These are phyloP conservation scores for Colletotrichum camelliae DNA, from an alignment of 2,329 filamentous ascomycete species.

Conservation along the genomic window DNA sequence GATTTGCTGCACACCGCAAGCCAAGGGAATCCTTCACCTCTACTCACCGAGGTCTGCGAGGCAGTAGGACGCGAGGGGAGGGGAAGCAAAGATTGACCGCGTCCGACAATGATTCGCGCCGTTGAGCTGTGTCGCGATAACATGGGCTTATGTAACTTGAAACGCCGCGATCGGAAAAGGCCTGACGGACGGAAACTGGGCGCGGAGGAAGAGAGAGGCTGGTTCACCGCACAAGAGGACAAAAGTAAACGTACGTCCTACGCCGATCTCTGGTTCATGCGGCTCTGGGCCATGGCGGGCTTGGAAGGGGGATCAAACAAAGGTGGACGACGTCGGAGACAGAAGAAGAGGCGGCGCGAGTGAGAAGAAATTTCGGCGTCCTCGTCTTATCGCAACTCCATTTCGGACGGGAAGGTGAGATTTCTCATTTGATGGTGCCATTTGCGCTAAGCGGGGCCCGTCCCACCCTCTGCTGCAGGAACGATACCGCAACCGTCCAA, in stretches of 20 bases:
- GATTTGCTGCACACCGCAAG: not conserved
- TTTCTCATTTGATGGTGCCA: conserved; percentile 20
- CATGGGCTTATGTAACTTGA: not conserved
- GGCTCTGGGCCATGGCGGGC: not conserved
- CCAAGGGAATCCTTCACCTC: not conserved
- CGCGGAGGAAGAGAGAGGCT: not conserved
- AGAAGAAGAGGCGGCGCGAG: not conserved
- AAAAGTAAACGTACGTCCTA: not conserved
- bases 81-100: not conserved
- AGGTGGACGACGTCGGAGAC: not conserved
- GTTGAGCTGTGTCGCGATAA: not conserved
- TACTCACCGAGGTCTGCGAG: not conserved
- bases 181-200: not conserved
- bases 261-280: not conserved
- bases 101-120: not conserved
- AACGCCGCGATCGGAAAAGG: not conserved
- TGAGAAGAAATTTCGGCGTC: not conserved
- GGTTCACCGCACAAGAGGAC: not conserved
- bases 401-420: conserved; percentile 19
- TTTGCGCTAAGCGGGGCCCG: conserved; percentile 13
- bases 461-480: not conserved
- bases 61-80: not conserved
- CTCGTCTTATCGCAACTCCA: conserved; percentile 13
- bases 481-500: not conserved
- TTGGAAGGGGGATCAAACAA: not conserved